phyloP scores from a whole-genome alignment of 306 rosid species.

The Ziziphus jujuba region DNA sequence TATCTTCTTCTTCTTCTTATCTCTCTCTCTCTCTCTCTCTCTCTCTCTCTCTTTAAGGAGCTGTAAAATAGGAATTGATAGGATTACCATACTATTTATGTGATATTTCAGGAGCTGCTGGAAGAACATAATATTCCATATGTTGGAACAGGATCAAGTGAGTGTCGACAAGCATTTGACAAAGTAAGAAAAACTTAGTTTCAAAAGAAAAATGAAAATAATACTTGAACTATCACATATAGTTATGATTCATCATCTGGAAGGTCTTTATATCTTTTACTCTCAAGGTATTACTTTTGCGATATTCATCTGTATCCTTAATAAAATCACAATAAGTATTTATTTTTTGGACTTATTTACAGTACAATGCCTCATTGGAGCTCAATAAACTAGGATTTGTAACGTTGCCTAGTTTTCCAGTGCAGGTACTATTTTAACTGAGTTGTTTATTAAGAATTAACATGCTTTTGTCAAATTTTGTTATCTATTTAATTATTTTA shows the following conservation, averaged over 20 bases:
- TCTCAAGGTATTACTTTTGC: slow-evolving; percentile 1
- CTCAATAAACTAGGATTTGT: slow-evolving; percentile 67
- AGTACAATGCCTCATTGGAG: slow-evolving; percentile 86
- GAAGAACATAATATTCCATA: slow-evolving; percentile 79
- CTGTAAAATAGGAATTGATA: slow-evolving; percentile 2
- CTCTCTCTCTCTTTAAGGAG: slow-evolving; percentile 1
- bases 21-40: too few relatives aligned
- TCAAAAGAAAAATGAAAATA: too few relatives aligned
- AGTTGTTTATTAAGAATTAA: background rate
- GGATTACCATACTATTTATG: slow-evolving; percentile 21
- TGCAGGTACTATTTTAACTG: slow-evolving; percentile 53
- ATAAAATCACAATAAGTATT: slow-evolving; percentile 16
- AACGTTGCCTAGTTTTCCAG: slow-evolving; percentile 71
- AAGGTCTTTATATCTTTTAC: background rate
- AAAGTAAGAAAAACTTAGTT: slow-evolving; percentile 48
- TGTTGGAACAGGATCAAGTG: slow-evolving; percentile 91
- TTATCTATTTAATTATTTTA: background rate
- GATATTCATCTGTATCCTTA: slow-evolving; percentile 11
- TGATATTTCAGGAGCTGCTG: slow-evolving; percentile 68
- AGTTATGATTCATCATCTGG: too few relatives aligned
- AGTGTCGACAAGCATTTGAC: slow-evolving; percentile 82
- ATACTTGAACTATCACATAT: too few relatives aligned
- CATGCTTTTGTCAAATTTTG: background rate
- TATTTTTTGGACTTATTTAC: slow-evolving; percentile 32
- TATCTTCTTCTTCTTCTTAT: background rate